Evolutionary conservation across 169 alveolate species (phyloP).

Genomic region (Eimeria brunetti): DNA sequence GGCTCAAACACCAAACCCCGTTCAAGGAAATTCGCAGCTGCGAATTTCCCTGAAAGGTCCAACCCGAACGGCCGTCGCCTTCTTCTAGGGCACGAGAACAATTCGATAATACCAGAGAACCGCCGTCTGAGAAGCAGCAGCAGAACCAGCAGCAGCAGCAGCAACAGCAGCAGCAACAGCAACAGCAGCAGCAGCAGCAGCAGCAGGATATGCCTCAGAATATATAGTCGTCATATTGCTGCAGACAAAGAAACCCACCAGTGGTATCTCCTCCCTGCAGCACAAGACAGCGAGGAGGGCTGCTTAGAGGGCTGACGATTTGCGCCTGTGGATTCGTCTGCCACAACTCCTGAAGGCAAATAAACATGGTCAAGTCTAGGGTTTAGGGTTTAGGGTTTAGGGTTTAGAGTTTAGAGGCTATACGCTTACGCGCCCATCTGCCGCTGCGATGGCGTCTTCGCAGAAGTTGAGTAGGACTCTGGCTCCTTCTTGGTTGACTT

Average conservation of each 20-base stretch:
- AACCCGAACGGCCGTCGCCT: slow-evolving; percentile 88
- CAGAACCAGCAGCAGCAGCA: background rate
- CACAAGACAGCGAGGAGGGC: slow-evolving; percentile 84
- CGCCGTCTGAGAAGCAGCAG: slow-evolving; percentile 64
- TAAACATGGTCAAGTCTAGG: background rate
- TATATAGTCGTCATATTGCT: too few relatives aligned
- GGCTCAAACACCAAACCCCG: slow-evolving; percentile 90
- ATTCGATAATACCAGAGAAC: slow-evolving; percentile 85
- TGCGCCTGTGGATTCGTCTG: slow-evolving; percentile 82
- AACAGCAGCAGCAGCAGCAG: too few relatives aligned
- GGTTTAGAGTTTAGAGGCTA: background rate
- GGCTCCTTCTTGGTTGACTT: slow-evolving; percentile 86
- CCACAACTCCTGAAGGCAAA: slow-evolving; percentile 83
- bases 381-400: background rate
- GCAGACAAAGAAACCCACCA: slow-evolving; percentile 54
- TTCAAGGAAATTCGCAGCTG: slow-evolving; percentile 88
- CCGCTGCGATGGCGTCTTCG: slow-evolving; percentile 89
- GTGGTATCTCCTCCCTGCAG: slow-evolving; percentile 84
- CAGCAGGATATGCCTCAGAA: too few relatives aligned
- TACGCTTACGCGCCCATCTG: slow-evolving; percentile 86
- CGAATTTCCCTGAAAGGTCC: slow-evolving; percentile 92
- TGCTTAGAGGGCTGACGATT: slow-evolving; percentile 83
- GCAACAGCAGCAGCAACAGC: too few relatives aligned
- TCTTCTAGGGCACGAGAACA: slow-evolving; percentile 89
- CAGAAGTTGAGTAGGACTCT: slow-evolving; percentile 88